Evolutionary conservation across 768 basidiomycete species (phyloP), one percentile per base, ranked within the genome.

Genomic region (Tephrocybe sp.): DNA sequence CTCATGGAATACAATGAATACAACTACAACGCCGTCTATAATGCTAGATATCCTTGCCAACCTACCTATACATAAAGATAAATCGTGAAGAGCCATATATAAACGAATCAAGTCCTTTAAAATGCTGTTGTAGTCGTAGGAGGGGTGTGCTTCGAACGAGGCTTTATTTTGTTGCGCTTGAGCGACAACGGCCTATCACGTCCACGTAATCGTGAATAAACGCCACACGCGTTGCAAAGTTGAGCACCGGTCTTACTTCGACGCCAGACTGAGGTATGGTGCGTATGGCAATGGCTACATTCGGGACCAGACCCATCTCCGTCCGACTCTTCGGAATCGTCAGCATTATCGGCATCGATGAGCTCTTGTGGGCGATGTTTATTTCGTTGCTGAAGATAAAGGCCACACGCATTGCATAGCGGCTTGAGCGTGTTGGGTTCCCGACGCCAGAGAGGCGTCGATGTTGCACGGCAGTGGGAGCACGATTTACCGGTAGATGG

Each of bases 181-280:
- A 78, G 63, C 5, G 70, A 72, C 20, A 78, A 55, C 6, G 77
- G 77, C 33, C 77, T 62, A 48, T 73, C 73, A 53, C 71, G 75
- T 3, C 77, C 77, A 12, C 75, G 70, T 40, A 78, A 68, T 26
- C 77, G 66, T 23, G 63, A 63, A 53, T 78, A 78, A 8, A 78
- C 77, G 19, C 77, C 77, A 58, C 77, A 78, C 5, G 77, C 77
- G 46, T 78, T 78, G 59, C 77, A 78, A 1, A 78, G 66, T 57
- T 76, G 75, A 11, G 72, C 74, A 1, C 77, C 77, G 1, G 72
- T 66, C 60, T 78, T 78, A 56, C 75, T 76, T 44, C 77, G 64
- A 34, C 77, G 67, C 77, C 77, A 78, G 36, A 78, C 77, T 7
- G 74, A 76, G 3, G 77, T 78, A 36, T 69, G 72, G 48, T 74